phyloP scores from a whole-genome alignment of 176 grass and related monocot genomes.

The Aegilops tauschii region DNA sequence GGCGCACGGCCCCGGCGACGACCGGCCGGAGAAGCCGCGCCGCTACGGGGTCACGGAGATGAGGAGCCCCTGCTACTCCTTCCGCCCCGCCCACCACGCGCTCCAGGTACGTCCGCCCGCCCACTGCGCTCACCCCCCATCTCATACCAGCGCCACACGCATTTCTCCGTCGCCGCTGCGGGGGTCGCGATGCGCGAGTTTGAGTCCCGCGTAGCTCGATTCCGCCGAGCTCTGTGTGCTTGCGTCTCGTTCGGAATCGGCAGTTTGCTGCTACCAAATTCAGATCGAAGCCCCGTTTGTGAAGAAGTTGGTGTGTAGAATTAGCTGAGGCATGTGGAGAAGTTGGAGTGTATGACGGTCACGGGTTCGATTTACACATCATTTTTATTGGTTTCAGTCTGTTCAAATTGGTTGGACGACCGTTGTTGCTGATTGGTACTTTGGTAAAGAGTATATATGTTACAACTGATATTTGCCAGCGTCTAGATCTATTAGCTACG shows the following conservation, averaged over 20 bases:
- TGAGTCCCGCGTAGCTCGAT: not conserved
- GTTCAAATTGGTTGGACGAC: not conserved
- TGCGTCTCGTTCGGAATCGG: not conserved
- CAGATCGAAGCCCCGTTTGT: not conserved
- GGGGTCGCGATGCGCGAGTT: too few species aligned
- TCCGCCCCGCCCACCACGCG: constrained; percentile 49
- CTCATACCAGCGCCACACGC: too few species aligned
- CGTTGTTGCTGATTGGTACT: not conserved
- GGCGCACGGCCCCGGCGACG: constrained; percentile 48
- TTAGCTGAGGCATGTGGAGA: too few species aligned
- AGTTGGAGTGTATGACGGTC: not conserved
- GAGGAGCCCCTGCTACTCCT: constrained; percentile 72
- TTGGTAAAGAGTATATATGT: not conserved
- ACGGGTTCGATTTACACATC: too few species aligned
- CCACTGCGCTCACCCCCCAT: too few species aligned
- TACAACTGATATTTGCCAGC: too few species aligned
- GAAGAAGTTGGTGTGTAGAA: too few species aligned
- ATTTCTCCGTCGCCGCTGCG: too few species aligned
- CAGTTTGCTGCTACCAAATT: not conserved
- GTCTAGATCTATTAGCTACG: not conserved
- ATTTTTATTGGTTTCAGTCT: too few species aligned
- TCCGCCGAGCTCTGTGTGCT: too few species aligned
- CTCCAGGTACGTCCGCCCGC: constrained; percentile 45
- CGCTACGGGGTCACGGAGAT: constrained; percentile 91
- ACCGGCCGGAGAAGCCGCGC: constrained; percentile 91